Conservation (phyloP, 345 rosid species). For the Acer campestre region DNA sequence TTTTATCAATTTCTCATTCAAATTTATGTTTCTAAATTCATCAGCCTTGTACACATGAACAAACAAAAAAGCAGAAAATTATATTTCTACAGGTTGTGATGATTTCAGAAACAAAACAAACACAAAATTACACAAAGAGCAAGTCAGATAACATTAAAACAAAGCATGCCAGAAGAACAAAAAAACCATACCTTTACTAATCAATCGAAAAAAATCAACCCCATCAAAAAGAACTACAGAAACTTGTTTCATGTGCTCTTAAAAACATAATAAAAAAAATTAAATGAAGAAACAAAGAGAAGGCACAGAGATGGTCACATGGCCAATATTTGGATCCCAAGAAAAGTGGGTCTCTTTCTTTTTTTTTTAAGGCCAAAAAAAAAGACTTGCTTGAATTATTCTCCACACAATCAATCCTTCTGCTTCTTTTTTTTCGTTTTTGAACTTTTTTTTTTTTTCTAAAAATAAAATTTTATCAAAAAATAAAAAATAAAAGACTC, state of each 20-base stretch:
- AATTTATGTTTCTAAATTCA: neutral
- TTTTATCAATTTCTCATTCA: neutral
- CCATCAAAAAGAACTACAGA: neutral
- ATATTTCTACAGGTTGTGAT: neutral
- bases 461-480: neutral
- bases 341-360: constrained; percentile 35
- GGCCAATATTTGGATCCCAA: constrained; percentile 33
- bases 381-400: constrained; percentile 26
- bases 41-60: neutral
- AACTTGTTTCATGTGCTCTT: constrained; percentile 10
- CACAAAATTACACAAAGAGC: neutral
- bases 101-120: neutral
- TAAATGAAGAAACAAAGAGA: constrained; percentile 10
- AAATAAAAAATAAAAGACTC: constrained; percentile 9
- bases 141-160: neutral
- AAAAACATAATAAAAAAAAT: constrained; percentile 1
- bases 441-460: neutral
- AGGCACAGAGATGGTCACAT: constrained; percentile 22
- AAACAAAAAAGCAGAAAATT: neutral
- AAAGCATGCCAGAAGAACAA: neutral
- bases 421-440: neutral
- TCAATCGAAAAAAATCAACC: neutral
- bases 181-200: neutral
- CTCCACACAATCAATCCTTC: constrained; percentile 40
- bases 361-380: constrained; percentile 26